These are phyloP conservation scores for Chlorencoelia australis DNA, from an alignment of 2,329 filamentous ascomycete species.

Conservation along the genomic window DNA sequence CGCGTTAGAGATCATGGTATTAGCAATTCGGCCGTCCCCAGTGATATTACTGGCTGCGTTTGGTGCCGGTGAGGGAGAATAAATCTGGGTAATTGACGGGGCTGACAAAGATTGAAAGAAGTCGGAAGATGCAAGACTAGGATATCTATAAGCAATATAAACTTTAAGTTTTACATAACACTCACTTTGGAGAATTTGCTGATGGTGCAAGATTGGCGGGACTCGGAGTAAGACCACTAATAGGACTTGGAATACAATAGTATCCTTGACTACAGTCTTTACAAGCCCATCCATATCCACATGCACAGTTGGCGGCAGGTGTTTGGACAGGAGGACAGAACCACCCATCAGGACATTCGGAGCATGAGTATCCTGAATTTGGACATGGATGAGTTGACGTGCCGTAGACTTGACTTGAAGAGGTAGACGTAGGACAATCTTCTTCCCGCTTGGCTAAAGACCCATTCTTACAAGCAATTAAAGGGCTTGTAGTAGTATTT, in stretches of 20 bases:
- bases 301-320: slow-evolving; percentile 10
- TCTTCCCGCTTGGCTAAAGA: slow-evolving; percentile 8
- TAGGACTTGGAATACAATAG: slow-evolving; percentile 13
- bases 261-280: slow-evolving; percentile 8
- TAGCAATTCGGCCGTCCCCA: not conserved
- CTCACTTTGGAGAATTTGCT: too few relatives aligned
- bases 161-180: too few relatives aligned
- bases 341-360: slow-evolving; percentile 14
- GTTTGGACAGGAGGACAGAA: slow-evolving; percentile 15
- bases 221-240: slow-evolving; percentile 4
- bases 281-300: slow-evolving; percentile 17
- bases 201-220: too few relatives aligned
- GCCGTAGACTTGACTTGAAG: not conserved
- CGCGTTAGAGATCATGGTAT: not conserved
- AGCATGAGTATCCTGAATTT: slow-evolving; percentile 13
- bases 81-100: too few relatives aligned
- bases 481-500: not conserved
- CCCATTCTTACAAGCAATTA: slow-evolving; percentile 11
- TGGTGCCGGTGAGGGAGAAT: too few relatives aligned
- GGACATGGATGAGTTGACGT: slow-evolving; percentile 12
- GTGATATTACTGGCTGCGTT: too few relatives aligned
- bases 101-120: too few relatives aligned
- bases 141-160: too few relatives aligned
- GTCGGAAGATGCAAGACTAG: too few relatives aligned
- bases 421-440: slow-evolving; percentile 5